Evolutionary conservation across 176 grass and related monocot species (phyloP), one percentile per base, ranked within the genome.

Genomic region (Canna indica): DNA sequence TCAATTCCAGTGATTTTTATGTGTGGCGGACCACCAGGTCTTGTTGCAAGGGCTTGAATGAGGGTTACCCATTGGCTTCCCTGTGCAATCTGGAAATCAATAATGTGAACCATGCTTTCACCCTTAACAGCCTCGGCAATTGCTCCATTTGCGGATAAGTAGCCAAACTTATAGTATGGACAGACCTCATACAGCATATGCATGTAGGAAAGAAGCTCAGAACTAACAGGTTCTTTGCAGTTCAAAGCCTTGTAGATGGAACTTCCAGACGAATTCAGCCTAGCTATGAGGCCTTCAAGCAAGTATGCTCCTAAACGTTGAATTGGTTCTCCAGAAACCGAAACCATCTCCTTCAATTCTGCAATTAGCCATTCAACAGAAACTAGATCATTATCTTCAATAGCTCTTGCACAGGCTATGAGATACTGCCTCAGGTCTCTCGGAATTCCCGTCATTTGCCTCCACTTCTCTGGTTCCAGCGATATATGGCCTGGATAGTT

Each of bases 1-100:
- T 73, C 71, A 14, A 73, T 59, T 1, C 71, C 71, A 1, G 71
- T 73, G 20, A 73, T 73, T 41, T 53, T 39, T 59, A 73, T 8
- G 36, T 20, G 35, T 1, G 71, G 71, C 5, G 71, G 71, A 27
- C 71, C 71, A 17, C 71, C 71, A 29, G 53, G 52, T 35, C 52
- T 58, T 18, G n/a, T 24, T 3, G 71, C 71, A 42, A 73, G 35
- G 24, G 71, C 71, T 59, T 73, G 71, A 8, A 73, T 42, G 52
- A 73, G 71, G 25, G 71, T 60, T 7, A 73, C 53, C 71, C 71
- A 73, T 34, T 73, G 71, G 53, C 71, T 73, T 26, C 71, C 71
- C 54, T 73, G 71, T 12, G 71, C 53, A 4, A 73, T 73, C 53
- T 73, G 71, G 36, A 73, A 73, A 59, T 73, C 71, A 13, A 73